Conservation (phyloP, 108 stramenopile genomes). For the Stephanodiscus triporus region DNA sequence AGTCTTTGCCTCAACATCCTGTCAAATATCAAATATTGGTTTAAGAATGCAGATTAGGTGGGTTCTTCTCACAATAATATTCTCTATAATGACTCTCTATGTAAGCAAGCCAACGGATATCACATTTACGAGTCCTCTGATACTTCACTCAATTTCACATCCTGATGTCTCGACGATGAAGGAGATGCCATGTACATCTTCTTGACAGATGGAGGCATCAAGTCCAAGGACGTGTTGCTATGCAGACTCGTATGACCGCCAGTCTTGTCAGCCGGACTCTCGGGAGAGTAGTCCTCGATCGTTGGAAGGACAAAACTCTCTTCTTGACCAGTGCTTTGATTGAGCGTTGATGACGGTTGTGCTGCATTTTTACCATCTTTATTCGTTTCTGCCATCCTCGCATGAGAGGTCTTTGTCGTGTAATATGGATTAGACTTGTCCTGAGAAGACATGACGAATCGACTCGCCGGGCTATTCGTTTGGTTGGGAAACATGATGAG, state of each 20-base stretch:
- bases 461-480: slow-evolving; percentile 44
- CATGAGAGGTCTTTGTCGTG: slow-evolving; percentile 10
- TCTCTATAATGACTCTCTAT: no score
- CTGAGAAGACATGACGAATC: slow-evolving; percentile 51
- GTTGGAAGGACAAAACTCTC: slow-evolving; percentile 54
- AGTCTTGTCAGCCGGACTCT: slow-evolving; percentile 22
- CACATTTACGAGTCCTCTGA: background rate
- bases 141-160: slow-evolving; percentile 8
- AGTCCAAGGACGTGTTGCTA: slow-evolving; percentile 11
- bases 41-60: no score
- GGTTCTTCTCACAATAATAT: no score
- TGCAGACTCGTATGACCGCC: slow-evolving; percentile 1
- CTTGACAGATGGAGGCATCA: slow-evolving; percentile 27
- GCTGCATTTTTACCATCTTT: slow-evolving; percentile 12
- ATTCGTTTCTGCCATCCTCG: background rate
- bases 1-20: no score
- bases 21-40: no score
- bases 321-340: slow-evolving; percentile 40
- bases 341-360: slow-evolving; percentile 22
- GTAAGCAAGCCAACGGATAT: no score
- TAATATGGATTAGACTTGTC: slow-evolving; percentile 42
- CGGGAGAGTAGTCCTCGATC: slow-evolving; percentile 44
- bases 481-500: slow-evolving; percentile 50
- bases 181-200: slow-evolving; percentile 25
- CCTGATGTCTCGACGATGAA: background rate